Conservation (phyloP, 805 yeast species). For the Kazachstania viticola region DNA sequence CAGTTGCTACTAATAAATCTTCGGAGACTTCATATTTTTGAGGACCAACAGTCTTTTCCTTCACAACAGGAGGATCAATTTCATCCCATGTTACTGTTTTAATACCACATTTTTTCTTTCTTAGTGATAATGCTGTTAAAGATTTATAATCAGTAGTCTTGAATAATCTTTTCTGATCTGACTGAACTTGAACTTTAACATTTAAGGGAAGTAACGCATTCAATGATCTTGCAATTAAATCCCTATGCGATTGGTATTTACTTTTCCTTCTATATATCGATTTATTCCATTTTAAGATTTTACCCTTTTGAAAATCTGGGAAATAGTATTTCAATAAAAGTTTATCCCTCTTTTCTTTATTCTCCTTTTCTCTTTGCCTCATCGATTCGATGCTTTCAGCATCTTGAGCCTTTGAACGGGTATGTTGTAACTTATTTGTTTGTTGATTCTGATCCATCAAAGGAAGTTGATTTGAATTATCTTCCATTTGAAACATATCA, state of each 20-base stretch:
- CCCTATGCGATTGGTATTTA: slow-evolving; percentile 35
- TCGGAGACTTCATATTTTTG: slow-evolving; percentile 29
- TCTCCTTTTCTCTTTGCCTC: slow-evolving; percentile 6
- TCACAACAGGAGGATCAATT: slow-evolving; percentile 6
- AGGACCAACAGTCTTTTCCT: slow-evolving; percentile 10
- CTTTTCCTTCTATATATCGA: slow-evolving; percentile 38
- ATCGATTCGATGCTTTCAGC: not conserved
- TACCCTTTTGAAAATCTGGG: slow-evolving; percentile 41
- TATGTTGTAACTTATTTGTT: too few species aligned
- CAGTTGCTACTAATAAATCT: slow-evolving; percentile 53
- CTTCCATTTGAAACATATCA: slow-evolving; percentile 8
- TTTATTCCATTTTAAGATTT: slow-evolving; percentile 43
- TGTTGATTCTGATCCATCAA: slow-evolving; percentile 1
- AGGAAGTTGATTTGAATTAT: slow-evolving; percentile 2
- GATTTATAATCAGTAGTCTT: slow-evolving; percentile 10
- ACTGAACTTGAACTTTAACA: slow-evolving; percentile 39
- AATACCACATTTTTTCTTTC: slow-evolving; percentile 11
- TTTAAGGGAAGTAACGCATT: slow-evolving; percentile 39
- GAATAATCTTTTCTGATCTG: slow-evolving; percentile 41
- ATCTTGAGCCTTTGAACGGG: slow-evolving; percentile 3
- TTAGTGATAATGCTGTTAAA: slow-evolving; percentile 1
- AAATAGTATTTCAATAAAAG: slow-evolving; percentile 36
- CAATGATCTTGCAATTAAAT: not conserved
- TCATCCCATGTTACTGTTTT: slow-evolving; percentile 14
- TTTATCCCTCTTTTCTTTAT: slow-evolving; percentile 22